Evolutionary conservation across 768 basidiomycete species (phyloP).

Genomic region (Boletus rex-veris): DNA sequence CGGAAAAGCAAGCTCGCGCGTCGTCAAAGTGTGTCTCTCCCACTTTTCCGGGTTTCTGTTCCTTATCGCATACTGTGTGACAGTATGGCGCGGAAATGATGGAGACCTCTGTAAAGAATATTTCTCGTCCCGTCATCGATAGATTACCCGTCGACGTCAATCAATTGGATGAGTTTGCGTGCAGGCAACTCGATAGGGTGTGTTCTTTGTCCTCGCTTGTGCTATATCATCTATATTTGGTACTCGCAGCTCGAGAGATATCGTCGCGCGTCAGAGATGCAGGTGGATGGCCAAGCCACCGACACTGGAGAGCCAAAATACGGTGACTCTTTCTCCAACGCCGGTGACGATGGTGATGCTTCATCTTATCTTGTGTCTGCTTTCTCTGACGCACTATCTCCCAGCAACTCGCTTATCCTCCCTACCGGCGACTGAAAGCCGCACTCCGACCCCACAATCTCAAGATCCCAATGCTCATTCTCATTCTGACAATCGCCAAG

Average conservation of each 20-base stretch:
- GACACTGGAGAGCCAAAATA: conserved; percentile 1
- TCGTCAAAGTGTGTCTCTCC: conserved; percentile 66
- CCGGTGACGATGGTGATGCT: conserved; percentile 1
- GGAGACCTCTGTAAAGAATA: conserved; percentile 77
- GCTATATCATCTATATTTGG: background rate
- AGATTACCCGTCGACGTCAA: conserved; percentile 70
- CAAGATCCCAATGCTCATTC: conserved; percentile 10
- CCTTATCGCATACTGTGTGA: conserved; percentile 10
- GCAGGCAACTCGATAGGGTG: conserved; percentile 81
- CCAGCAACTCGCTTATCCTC: background rate
- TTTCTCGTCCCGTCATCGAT: conserved; percentile 79
- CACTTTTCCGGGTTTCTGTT: background rate
- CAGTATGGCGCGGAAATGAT: conserved; percentile 88
- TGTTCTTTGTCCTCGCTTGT: conserved; percentile 17
- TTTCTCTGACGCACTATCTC: background rate
- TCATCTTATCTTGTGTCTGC: conserved; percentile 4
- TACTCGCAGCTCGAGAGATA: conserved; percentile 46
- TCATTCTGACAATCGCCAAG: conserved; percentile 39
- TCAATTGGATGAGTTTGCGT: conserved; percentile 84
- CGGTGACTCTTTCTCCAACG: background rate
- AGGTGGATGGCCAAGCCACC: conserved; percentile 11
- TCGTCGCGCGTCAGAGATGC: conserved; percentile 39
- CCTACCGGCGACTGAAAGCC: conserved; percentile 7
- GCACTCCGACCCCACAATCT: conserved; percentile 22
- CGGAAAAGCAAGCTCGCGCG: conserved; percentile 76